Evolutionary conservation across 2,329 filamentous ascomycete genomes (phyloP).

Genomic region (Sporothrix pallida): DNA sequence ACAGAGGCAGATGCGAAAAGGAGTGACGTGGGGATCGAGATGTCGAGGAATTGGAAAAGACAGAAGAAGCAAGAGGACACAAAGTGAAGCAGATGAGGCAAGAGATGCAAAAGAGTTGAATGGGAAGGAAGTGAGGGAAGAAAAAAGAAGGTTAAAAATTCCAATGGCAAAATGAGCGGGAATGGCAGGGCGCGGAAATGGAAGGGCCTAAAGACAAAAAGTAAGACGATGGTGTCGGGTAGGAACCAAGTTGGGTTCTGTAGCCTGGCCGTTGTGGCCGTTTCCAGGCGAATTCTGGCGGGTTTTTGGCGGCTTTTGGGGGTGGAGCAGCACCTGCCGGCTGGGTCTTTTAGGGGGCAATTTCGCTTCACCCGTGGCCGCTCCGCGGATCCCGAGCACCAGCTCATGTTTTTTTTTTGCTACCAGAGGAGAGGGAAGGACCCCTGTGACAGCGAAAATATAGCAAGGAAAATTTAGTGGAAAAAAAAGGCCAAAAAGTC

Average conservation of each 20-base stretch:
- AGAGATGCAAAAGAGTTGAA: too few species aligned
- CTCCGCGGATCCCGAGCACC: slow-evolving; percentile 26
- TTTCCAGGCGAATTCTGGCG: too few species aligned
- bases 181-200: not conserved
- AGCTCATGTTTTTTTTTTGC: not conserved
- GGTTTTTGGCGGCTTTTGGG: slow-evolving; percentile 2
- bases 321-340: slow-evolving; percentile 13
- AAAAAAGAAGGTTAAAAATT: slow-evolving; percentile 14
- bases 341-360: slow-evolving; percentile 18
- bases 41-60: not conserved
- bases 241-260: slow-evolving; percentile 9
- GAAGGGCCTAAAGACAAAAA: not conserved
- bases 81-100: too few species aligned
- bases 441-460: not conserved
- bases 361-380: slow-evolving; percentile 30
- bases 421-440: not conserved
- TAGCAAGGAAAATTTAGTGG: not conserved
- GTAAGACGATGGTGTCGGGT: slow-evolving; percentile 14
- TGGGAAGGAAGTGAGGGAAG: too few species aligned
- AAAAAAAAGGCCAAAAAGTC: not conserved
- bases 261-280: slow-evolving; percentile 8
- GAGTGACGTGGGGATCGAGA: slow-evolving; percentile 26
- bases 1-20: slow-evolving; percentile 6
- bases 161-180: slow-evolving; percentile 3
- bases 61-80: slow-evolving; percentile 12